Evolutionary conservation across 257 asterid species (phyloP).

Genomic region (Rhazya stricta): DNA sequence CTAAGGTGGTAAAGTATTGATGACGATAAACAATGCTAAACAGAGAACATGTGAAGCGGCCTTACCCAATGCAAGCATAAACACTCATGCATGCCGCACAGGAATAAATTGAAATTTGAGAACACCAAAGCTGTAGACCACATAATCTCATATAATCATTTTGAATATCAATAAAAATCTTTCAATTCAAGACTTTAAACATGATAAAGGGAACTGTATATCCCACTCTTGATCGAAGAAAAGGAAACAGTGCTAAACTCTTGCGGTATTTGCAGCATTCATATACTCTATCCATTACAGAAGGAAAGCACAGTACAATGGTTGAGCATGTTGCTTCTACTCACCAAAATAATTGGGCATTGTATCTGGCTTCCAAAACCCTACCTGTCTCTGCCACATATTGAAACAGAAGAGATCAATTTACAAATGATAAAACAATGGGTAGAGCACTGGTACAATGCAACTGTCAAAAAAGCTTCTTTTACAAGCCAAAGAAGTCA

Average conservation of each 20-base stretch:
- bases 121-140: not conserved
- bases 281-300: not conserved
- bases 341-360: constrained; percentile 59
- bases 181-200: not conserved
- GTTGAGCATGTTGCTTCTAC: constrained; percentile 26
- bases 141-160: not conserved
- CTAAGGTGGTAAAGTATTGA: not conserved
- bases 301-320: constrained; percentile 10
- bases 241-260: not conserved
- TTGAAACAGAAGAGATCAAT: constrained; percentile 17
- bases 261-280: not conserved
- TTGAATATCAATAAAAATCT: not conserved
- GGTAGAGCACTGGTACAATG: not conserved
- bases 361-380: constrained; percentile 59
- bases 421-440: not conserved
- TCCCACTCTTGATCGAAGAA: not conserved
- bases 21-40: not conserved
- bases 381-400: constrained; percentile 62
- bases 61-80: not conserved
- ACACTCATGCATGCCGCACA: not conserved
- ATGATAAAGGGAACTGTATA: not conserved
- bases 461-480: not conserved
- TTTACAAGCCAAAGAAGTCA: not conserved
- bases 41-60: not conserved
- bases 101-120: not conserved